phyloP scores from a whole-genome alignment of 768 basidiomycete genomes.

The Calocybe indica region DNA sequence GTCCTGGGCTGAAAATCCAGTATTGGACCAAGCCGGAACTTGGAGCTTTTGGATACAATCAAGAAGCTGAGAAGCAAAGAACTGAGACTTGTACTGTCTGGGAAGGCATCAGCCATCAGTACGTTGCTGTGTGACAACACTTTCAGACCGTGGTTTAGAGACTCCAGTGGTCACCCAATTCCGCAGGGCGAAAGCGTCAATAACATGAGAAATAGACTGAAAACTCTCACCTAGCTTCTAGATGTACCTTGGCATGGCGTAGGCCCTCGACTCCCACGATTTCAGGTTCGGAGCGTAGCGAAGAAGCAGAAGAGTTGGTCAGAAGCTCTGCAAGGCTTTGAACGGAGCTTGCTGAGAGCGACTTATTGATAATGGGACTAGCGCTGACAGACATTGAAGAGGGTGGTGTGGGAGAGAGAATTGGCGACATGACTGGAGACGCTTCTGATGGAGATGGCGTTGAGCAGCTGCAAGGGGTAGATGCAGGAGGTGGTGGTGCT shows the following conservation, averaged over 20 bases:
- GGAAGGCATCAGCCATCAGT: conserved; percentile 11
- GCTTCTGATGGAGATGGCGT: no score
- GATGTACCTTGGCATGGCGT: conserved; percentile 43
- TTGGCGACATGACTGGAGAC: conserved; percentile 4
- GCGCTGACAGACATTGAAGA: conserved; percentile 10
- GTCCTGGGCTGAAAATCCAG: conserved; percentile 36
- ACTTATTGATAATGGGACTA: conserved; percentile 12
- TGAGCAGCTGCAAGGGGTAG: neutral
- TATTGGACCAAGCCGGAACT: conserved; percentile 53
- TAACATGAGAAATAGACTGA: conserved; percentile 18
- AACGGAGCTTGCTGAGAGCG: conserved; percentile 27
- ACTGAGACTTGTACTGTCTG: conserved; percentile 51
- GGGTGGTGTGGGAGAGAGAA: conserved; percentile 13
- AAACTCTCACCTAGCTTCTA: conserved; percentile 66
- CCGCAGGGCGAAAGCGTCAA: conserved; percentile 13
- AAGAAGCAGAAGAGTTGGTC: conserved; percentile 22
- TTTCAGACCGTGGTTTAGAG: no score
- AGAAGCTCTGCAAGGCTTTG: conserved; percentile 25
- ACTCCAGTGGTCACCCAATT: no score
- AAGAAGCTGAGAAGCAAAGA: conserved; percentile 52
- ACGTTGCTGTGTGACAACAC: no score
- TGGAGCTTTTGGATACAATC: conserved; percentile 48
- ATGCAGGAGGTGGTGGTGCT: conserved; percentile 6
- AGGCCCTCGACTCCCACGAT: conserved; percentile 48
- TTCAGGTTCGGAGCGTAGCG: no score